phyloP scores from a whole-genome alignment of 352 stramenopile genomes.

The Aphanomyces cochlioides region DNA sequence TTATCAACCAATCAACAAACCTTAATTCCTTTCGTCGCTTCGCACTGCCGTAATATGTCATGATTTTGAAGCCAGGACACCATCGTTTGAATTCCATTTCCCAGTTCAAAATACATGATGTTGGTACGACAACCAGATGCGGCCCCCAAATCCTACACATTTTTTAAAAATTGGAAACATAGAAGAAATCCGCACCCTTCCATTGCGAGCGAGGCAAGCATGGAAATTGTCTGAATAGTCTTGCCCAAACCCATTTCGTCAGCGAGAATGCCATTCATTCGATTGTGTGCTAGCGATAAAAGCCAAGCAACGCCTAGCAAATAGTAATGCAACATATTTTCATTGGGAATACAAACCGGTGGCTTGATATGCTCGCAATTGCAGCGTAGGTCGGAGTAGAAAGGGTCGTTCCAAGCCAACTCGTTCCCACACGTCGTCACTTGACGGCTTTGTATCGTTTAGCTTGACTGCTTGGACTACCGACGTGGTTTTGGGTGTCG shows the following conservation, averaged over 20 bases:
- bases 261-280: constrained; percentile 98
- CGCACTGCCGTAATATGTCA: constrained; percentile 98
- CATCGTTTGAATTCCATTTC: constrained; percentile 98
- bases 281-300: constrained; percentile 94
- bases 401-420: constrained; percentile 43
- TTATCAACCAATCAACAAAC: not conserved
- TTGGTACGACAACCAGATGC: constrained; percentile 98
- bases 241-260: constrained; percentile 97
- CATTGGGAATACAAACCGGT: constrained; percentile 74
- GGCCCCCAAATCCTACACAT: constrained; percentile 93
- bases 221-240: constrained; percentile 98
- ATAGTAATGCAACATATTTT: not conserved
- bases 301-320: constrained; percentile 95
- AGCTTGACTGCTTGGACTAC: constrained; percentile 17
- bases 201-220: constrained; percentile 94
- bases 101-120: constrained; percentile 98
- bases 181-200: constrained; percentile 18
- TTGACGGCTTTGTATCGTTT: not conserved
- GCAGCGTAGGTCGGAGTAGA: constrained; percentile 58
- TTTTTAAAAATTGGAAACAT: not conserved
- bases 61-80: constrained; percentile 95
- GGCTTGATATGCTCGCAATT: constrained; percentile 75
- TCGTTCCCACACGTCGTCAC: constrained; percentile 3
- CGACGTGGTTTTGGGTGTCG: not conserved
- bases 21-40: constrained; percentile 91